A percentile compares a stretch with the other conserved stretches of the same genome.
Evolutionary conservation across 805 yeast species (phyloP).

Genomic region (Scheffersomyces ergatensis): DNA sequence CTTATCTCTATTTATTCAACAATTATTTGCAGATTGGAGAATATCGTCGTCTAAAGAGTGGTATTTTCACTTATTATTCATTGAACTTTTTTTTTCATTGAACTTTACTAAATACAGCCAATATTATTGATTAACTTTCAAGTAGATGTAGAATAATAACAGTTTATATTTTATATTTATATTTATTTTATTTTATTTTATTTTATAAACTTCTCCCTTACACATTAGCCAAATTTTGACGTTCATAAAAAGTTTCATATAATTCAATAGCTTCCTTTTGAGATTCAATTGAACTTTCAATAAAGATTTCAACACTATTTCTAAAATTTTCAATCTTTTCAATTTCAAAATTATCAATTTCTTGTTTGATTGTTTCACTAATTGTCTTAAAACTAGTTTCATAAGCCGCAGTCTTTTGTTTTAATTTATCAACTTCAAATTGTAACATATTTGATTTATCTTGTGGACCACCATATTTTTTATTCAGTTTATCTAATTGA

Average conservation of each 20-base stretch:
- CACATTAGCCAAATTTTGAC: constrained; percentile 23
- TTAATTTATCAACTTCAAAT: constrained; percentile 56
- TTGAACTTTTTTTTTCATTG: too few relatives aligned
- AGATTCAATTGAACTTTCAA: constrained; percentile 87
- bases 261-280: constrained; percentile 88
- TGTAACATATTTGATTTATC: constrained; percentile 62
- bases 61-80: too few relatives aligned
- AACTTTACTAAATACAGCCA: too few relatives aligned
- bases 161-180: neutral
- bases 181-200: neutral
- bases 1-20: too few relatives aligned
- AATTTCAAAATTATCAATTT: constrained; percentile 65
- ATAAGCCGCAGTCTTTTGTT: constrained; percentile 50
- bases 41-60: too few relatives aligned
- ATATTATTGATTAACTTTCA: too few relatives aligned
- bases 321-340: constrained; percentile 83
- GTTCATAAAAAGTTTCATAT: constrained; percentile 86
- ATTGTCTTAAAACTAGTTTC: constrained; percentile 63
- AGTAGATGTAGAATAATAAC: too few relatives aligned
- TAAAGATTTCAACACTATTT: constrained; percentile 82
- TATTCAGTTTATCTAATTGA: constrained; percentile 40
- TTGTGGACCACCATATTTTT: constrained; percentile 45
- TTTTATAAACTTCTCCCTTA: too few relatives aligned
- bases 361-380: constrained; percentile 63
- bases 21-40: too few relatives aligned